These are phyloP conservation scores for Lactarius hatsudake DNA, from an alignment of 768 basidiomycete genomes.

Conservation along the genomic window DNA sequence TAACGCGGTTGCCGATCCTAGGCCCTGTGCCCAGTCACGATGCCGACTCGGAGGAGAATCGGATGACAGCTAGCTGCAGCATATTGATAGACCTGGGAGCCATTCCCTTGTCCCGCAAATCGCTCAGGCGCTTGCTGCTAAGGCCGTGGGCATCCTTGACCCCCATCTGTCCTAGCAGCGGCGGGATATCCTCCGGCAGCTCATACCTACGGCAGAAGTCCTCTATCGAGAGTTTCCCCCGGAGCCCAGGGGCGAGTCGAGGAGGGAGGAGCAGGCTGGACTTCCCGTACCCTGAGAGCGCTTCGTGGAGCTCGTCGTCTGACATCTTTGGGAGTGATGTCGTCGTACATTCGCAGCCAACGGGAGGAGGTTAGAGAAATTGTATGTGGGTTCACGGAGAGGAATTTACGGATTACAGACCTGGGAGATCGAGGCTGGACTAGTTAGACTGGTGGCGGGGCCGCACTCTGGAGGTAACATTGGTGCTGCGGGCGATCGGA, in stretches of 20 bases:
- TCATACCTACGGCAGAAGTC: slow-evolving; percentile 15
- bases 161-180: slow-evolving; percentile 1
- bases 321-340: slow-evolving; percentile 9
- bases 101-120: slow-evolving; percentile 6
- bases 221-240: slow-evolving; percentile 4
- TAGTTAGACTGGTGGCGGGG: no score
- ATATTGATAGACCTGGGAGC: slow-evolving; percentile 7
- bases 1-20: no score
- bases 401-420: slow-evolving; percentile 10
- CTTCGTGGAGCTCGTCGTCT: slow-evolving; percentile 16
- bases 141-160: slow-evolving; percentile 17
- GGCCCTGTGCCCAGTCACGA: not conserved
- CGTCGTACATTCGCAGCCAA: not conserved
- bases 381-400: not conserved
- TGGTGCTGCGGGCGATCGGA: no score
- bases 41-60: not conserved
- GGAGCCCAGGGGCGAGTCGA: slow-evolving; percentile 7
- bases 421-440: slow-evolving; percentile 2
- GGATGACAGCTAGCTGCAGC: slow-evolving; percentile 16
- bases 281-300: not conserved
- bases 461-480: no score
- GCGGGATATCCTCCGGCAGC: slow-evolving; percentile 7
- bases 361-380: not conserved
- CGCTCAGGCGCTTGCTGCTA: slow-evolving; percentile 12
- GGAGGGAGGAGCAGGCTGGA: slow-evolving; percentile 17